These are phyloP conservation scores for Trichosanthes truncata DNA, from an alignment of 306 rosid genomes.

Conservation along the genomic window DNA sequence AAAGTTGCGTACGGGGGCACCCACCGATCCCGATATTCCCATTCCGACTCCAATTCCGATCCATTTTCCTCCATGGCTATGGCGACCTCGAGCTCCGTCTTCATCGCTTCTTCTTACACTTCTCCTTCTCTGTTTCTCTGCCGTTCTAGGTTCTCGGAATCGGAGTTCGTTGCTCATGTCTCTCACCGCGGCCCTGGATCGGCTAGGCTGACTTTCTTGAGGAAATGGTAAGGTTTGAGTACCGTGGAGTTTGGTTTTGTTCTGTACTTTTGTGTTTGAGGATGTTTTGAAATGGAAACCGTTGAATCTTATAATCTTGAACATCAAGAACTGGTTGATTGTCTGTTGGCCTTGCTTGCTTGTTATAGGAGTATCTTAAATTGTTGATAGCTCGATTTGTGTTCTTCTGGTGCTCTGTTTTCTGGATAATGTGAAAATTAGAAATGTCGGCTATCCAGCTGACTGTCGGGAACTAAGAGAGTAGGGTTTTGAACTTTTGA, in stretches of 20 bases:
- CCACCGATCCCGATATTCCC: background rate
- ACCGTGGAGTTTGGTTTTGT: background rate
- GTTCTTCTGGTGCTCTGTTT: background rate
- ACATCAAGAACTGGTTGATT: background rate
- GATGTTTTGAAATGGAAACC: background rate
- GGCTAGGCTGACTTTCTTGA: constrained; percentile 8
- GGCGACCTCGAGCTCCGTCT: constrained; percentile 32
- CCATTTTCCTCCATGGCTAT: constrained; percentile 34
- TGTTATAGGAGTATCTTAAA: background rate
- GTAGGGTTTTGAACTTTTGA: background rate
- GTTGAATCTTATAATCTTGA: background rate
- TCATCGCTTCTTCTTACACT: constrained; percentile 40
- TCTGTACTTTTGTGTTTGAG: background rate
- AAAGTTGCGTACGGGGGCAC: background rate
- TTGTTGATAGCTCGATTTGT: background rate
- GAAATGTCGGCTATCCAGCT: background rate
- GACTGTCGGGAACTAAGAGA: background rate
- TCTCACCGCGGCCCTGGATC: constrained; percentile 15
- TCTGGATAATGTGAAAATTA: background rate
- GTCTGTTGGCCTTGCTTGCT: background rate
- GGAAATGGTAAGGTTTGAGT: constrained; percentile 19
- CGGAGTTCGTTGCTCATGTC: constrained; percentile 19
- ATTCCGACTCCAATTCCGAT: background rate
- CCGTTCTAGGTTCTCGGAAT: constrained; percentile 23
- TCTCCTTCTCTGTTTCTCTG: constrained; percentile 25